Conservation (phyloP, 2,329 filamentous ascomycete genomes). For the Aureobasidium sp. region DNA sequence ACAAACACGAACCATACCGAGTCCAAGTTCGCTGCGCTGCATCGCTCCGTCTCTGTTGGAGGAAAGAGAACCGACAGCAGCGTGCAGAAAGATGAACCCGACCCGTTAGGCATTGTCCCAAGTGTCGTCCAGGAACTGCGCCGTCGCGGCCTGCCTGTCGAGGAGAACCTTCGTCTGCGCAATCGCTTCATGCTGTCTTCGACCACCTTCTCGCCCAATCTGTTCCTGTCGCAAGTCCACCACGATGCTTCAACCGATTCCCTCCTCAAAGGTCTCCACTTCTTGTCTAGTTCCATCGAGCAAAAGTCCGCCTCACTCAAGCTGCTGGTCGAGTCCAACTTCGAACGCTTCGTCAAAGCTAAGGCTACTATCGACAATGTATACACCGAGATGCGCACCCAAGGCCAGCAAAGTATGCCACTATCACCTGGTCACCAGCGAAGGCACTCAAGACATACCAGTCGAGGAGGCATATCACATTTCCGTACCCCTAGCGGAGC, state of each 20-base stretch:
- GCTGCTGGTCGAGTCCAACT: constrained; percentile 93
- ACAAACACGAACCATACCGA: constrained; percentile 30
- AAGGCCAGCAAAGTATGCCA: constrained; percentile 45
- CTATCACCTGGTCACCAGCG: constrained; percentile 17
- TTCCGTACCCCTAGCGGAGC: constrained; percentile 28
- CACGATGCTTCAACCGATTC: constrained; percentile 73
- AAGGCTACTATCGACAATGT: constrained; percentile 99
- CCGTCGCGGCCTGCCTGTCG: constrained; percentile 66
- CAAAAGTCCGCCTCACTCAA: constrained; percentile 97
- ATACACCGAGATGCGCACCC: constrained; percentile 83
- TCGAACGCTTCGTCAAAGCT: constrained; percentile 93
- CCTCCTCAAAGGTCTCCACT: constrained; percentile 72
- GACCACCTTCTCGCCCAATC: constrained; percentile 83
- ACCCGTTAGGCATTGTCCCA: constrained; percentile 79
- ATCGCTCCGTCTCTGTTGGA: constrained; percentile 54
- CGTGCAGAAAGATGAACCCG: constrained; percentile 84
- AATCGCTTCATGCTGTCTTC: constrained; percentile 94
- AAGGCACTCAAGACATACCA: constrained; percentile 58
- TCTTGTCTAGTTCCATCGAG: constrained; percentile 84
- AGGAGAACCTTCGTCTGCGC: constrained; percentile 63
- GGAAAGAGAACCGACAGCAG: constrained; percentile 64
- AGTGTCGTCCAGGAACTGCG: constrained; percentile 78
- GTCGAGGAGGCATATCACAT: constrained; percentile 45
- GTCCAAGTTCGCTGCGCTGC: constrained; percentile 77
- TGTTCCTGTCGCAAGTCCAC: constrained; percentile 91